A percentile compares a stretch with the other conserved stretches of the same genome.
These are phyloP conservation scores for Quercus agrifolia DNA, from an alignment of 306 rosid genomes.

Conservation along the genomic window DNA sequence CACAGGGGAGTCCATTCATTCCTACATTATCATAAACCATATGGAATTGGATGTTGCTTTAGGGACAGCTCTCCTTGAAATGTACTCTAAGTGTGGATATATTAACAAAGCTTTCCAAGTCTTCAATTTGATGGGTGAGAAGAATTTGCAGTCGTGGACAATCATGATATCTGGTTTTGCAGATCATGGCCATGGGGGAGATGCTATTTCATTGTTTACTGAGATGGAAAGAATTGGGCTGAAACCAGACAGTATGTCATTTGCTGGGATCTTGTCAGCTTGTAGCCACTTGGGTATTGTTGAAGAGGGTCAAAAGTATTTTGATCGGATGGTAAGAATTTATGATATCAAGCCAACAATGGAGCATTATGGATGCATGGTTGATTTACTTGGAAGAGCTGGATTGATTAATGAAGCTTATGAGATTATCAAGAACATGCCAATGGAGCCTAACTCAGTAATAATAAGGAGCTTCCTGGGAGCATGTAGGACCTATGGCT, in stretches of 20 bases:
- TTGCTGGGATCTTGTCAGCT: constrained; percentile 55
- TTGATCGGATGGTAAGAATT: constrained; percentile 47
- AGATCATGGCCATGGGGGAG: constrained; percentile 39
- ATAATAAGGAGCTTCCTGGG: constrained; percentile 57
- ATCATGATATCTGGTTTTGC: constrained; percentile 68
- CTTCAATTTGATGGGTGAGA: constrained; percentile 40
- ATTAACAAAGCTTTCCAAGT: constrained; percentile 34
- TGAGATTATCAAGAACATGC: constrained; percentile 49
- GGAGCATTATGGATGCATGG: constrained; percentile 66
- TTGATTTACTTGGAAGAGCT: constrained; percentile 67
- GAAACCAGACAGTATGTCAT: constrained; percentile 45
- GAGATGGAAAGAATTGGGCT: constrained; percentile 44
- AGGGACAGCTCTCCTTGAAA: constrained; percentile 56
- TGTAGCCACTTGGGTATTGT: constrained; percentile 74
- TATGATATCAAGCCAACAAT: constrained; percentile 49
- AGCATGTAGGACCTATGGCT: constrained; percentile 45
- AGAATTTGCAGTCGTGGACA: constrained; percentile 59
- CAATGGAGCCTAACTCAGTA: constrained; percentile 49
- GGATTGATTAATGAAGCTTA: constrained; percentile 54
- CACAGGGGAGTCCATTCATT: constrained; percentile 49
- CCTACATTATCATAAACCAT: constrained; percentile 26
- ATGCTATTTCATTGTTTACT: constrained; percentile 39
- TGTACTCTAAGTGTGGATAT: constrained; percentile 56
- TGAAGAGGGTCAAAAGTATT: constrained; percentile 41
- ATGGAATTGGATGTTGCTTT: constrained; percentile 37